Percentiles rank a stretch among this genome's conserved stretches.
phyloP scores from a whole-genome alignment of 2,329 filamentous ascomycete genomes.

The Xylaria arbuscula region DNA sequence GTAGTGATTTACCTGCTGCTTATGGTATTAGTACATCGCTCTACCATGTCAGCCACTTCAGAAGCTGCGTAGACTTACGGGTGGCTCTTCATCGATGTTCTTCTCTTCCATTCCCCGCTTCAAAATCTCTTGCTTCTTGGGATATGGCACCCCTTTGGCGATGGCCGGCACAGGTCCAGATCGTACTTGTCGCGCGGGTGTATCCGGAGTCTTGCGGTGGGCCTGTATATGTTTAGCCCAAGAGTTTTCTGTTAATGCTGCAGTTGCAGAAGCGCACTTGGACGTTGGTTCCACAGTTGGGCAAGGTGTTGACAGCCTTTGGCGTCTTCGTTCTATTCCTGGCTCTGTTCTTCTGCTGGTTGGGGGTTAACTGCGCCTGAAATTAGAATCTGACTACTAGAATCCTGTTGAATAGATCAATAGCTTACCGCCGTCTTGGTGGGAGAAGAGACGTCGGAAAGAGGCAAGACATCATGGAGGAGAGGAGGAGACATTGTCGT shows the following conservation, averaged over 20 bases:
- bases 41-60: neutral
- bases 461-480: neutral
- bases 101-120: neutral
- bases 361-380: neutral
- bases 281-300: neutral
- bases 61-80: neutral
- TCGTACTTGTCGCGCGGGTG: neutral
- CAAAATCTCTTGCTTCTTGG: neutral
- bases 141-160: no score
- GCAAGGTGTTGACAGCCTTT: neutral
- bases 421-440: neutral
- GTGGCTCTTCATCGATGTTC: neutral
- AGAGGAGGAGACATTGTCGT: neutral
- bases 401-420: no score
- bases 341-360: neutral
- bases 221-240: neutral
- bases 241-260: neutral
- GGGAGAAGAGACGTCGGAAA: neutral
- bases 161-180: neutral
- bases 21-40: neutral
- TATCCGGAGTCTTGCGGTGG: neutral
- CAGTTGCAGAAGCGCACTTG: neutral
- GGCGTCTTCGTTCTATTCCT: neutral
- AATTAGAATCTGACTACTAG: neutral
- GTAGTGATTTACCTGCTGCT: neutral